These are phyloP conservation scores for Eimeria acervulina DNA, from an alignment of 169 alveolate genomes.

Conservation along the genomic window DNA sequence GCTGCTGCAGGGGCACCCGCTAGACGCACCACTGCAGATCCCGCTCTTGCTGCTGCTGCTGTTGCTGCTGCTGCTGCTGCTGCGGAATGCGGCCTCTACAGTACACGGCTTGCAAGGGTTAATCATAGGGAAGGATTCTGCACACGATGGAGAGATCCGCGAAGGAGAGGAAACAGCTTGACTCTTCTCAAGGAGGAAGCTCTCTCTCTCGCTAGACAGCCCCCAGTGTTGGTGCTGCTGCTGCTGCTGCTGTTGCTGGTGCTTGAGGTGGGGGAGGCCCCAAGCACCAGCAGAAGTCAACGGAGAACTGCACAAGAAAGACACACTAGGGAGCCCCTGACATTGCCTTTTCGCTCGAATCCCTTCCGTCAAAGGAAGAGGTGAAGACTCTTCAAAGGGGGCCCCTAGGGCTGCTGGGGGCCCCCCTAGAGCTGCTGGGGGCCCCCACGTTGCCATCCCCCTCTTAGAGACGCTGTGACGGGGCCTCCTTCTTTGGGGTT, in stretches of 20 bases:
- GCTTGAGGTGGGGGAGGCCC: no score
- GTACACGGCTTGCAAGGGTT: not conserved
- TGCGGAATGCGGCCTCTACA: no score
- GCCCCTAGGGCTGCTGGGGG: not conserved
- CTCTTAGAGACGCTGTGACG: not conserved
- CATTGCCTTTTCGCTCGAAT: not conserved
- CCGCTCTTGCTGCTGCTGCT: not conserved
- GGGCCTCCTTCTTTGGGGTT: not conserved
- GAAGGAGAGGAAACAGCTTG: not conserved
- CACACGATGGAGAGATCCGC: not conserved
- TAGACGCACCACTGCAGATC: not conserved
- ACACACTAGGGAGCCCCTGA: not conserved
- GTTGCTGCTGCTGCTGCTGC: conserved; percentile 20
- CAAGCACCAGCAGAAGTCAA: not conserved
- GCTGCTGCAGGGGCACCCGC: not conserved
- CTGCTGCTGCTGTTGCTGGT: not conserved
- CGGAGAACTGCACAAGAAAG: not conserved
- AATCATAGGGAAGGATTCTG: not conserved
- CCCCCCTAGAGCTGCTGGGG: not conserved
- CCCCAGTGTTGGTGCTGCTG: not conserved
- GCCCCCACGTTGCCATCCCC: not conserved
- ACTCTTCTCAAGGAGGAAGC: not conserved
- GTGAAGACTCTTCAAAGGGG: not conserved
- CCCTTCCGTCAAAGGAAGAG: not conserved
- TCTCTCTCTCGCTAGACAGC: not conserved